Evolutionary conservation across 352 stramenopile genomes (phyloP).

Genomic region (Phytophthora pistaciae): DNA sequence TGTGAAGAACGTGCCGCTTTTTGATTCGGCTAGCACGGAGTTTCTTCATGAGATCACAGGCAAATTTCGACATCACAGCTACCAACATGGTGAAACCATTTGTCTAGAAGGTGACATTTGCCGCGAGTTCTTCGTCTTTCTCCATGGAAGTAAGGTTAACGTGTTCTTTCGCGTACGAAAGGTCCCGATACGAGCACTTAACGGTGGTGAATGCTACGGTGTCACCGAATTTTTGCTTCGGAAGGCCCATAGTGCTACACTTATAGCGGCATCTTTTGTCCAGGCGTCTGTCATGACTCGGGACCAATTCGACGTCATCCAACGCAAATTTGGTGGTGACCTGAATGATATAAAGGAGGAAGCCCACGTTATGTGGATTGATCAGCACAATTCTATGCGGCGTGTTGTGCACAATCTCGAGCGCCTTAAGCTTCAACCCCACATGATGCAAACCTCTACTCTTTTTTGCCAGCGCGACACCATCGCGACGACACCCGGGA

Average conservation of each 20-base stretch:
- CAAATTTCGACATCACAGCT: constrained; percentile 79
- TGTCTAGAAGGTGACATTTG: constrained; percentile 76
- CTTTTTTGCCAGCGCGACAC: constrained; percentile 66
- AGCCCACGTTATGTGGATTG: constrained; percentile 44
- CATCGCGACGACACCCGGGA: not conserved
- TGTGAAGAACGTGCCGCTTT: constrained; percentile 62
- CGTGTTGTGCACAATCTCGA: constrained; percentile 59
- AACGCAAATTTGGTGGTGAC: constrained; percentile 70
- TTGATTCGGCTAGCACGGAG: constrained; percentile 63
- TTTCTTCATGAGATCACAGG: constrained; percentile 82
- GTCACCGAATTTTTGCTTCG: constrained; percentile 75
- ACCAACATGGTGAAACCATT: constrained; percentile 79
- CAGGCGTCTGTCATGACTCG: constrained; percentile 75
- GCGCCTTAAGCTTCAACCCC: constrained; percentile 60
- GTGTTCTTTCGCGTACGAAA: constrained; percentile 57
- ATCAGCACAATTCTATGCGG: constrained; percentile 45
- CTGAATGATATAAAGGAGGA: constrained; percentile 59
- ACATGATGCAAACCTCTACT: constrained; percentile 57
- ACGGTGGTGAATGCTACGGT: constrained; percentile 76
- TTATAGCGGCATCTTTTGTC: constrained; percentile 59
- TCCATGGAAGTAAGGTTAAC: constrained; percentile 66
- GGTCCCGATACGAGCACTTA: constrained; percentile 61
- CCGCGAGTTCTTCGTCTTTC: constrained; percentile 74
- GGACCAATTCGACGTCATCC: constrained; percentile 75
- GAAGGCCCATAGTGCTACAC: constrained; percentile 51